Conservation (phyloP, 495 filamentous ascomycete species). For the Penicillium alfredii region DNA sequence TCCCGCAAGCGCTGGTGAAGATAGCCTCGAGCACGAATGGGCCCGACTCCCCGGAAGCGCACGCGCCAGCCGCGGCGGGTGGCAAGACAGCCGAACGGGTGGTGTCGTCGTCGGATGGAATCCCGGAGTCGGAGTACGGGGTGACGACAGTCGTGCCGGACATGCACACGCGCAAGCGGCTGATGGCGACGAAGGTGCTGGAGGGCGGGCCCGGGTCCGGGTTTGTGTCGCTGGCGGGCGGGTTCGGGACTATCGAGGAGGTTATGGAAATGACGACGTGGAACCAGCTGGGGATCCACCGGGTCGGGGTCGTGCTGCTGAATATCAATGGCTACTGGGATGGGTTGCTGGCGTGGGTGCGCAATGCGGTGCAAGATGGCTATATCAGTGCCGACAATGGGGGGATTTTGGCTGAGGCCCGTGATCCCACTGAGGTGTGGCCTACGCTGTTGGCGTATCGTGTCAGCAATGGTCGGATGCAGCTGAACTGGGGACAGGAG, state of each 20-base stretch:
- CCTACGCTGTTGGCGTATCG: conserved; percentile 66
- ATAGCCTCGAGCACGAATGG: conserved; percentile 60
- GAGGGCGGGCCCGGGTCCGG: conserved; percentile 75
- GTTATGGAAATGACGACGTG: conserved; percentile 94
- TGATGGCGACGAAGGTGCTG: conserved; percentile 86
- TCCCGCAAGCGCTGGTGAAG: conserved; percentile 77
- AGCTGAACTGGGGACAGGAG: conserved; percentile 75
- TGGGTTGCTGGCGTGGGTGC: conserved; percentile 77
- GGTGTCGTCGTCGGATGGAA: conserved; percentile 33
- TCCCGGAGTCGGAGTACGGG: conserved; percentile 68
- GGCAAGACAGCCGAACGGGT: conserved; percentile 39
- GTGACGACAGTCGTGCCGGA: conserved; percentile 80
- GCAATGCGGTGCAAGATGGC: conserved; percentile 65
- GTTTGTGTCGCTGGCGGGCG: conserved; percentile 84
- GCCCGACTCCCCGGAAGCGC: background rate
- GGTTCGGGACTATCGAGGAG: conserved; percentile 94
- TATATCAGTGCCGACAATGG: conserved; percentile 66
- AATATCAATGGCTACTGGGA: conserved; percentile 92
- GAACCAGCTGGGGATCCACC: conserved; percentile 96
- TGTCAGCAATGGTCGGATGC: conserved; percentile 63
- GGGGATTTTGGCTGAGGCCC: conserved; percentile 72
- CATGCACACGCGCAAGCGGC: conserved; percentile 90
- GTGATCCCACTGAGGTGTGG: conserved; percentile 63
- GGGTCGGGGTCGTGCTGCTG: conserved; percentile 67
- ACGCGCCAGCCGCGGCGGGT: conserved; percentile 5